Conservation (phyloP, 345 rosid genomes). For the Adansonia digitata region DNA sequence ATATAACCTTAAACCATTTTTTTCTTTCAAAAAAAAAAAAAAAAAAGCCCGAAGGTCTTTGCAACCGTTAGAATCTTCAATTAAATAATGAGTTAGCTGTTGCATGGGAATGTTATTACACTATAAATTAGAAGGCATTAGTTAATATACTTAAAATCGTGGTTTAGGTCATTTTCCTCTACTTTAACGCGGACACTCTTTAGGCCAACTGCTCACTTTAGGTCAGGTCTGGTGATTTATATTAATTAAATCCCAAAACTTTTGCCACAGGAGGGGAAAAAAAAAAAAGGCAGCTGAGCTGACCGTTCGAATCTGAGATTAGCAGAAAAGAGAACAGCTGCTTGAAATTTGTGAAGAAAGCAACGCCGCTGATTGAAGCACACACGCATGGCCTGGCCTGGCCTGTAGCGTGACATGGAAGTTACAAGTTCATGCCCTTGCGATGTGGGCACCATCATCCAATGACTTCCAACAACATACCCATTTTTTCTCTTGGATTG, state of each 20-base stretch:
- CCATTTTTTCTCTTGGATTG: neutral
- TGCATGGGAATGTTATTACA: neutral
- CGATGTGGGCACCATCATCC: slow-evolving; percentile 30
- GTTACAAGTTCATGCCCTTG: slow-evolving; percentile 19
- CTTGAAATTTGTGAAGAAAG: neutral
- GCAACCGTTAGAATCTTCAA: slow-evolving; percentile 16
- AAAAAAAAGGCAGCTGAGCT: neutral
- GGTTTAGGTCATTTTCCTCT: neutral
- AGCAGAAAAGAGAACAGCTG: neutral
- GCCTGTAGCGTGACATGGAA: slow-evolving; percentile 21
- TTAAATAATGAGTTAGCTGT: neutral
- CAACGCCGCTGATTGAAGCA: neutral
- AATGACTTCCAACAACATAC: slow-evolving; percentile 4
- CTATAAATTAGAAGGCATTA: slow-evolving; percentile 1
- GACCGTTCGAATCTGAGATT: neutral
- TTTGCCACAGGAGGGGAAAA: neutral
- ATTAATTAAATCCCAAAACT: neutral
- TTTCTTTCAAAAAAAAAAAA: neutral
- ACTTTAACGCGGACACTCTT: slow-evolving; percentile 13
- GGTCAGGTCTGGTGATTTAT: neutral
- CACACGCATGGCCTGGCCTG: too few relatives aligned
- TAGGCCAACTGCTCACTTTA: slow-evolving; percentile 27
- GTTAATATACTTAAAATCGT: neutral
- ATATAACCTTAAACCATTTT: neutral
- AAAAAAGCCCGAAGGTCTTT: slow-evolving; percentile 4